phyloP scores from a whole-genome alignment of 208 protist genomes.

The Trypanosoma rangeli region DNA sequence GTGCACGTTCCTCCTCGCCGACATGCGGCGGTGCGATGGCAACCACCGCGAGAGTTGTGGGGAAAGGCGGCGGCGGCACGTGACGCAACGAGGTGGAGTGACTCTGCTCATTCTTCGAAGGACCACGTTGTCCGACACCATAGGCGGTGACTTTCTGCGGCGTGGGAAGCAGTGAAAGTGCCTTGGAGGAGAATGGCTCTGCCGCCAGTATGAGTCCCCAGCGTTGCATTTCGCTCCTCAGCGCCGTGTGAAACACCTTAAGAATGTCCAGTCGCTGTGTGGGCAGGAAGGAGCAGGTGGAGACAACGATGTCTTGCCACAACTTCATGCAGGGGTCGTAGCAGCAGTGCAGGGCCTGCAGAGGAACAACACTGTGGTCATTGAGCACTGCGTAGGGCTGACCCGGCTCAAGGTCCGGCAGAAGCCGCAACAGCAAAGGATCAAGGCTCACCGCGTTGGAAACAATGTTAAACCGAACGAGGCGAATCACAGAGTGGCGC shows the following conservation, averaged over 20 bases:
- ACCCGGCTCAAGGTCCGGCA: conserved; percentile 49
- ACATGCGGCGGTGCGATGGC: conserved; percentile 46
- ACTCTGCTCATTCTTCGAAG: not conserved
- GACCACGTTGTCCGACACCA: not conserved
- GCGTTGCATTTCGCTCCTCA: conserved; percentile 40
- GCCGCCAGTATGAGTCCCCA: conserved; percentile 70
- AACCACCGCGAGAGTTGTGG: conserved; percentile 61
- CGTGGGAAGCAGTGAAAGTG: conserved; percentile 59
- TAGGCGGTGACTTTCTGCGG: conserved; percentile 38
- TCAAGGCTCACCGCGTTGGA: conserved; percentile 23
- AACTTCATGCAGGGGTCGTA: conserved; percentile 69
- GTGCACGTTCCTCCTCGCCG: conserved; percentile 42
- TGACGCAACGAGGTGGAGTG: conserved; percentile 23
- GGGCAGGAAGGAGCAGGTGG: conserved; percentile 75
- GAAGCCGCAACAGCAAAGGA: conserved; percentile 34
- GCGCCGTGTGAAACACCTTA: conserved; percentile 29
- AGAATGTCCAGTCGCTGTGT: conserved; percentile 56
- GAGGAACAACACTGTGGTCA: conserved; percentile 58
- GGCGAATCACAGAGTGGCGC: conserved; percentile 60
- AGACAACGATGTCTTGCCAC: conserved; percentile 70
- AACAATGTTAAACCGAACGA: conserved; percentile 58
- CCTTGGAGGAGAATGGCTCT: conserved; percentile 42
- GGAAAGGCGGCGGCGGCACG: conserved; percentile 33
- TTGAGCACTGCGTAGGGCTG: conserved; percentile 79
- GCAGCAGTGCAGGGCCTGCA: conserved; percentile 90